Evolutionary conservation across 169 alveolate genomes (phyloP), one percentile per base, ranked within the genome.

Genomic region (Cytauxzoon felis): DNA sequence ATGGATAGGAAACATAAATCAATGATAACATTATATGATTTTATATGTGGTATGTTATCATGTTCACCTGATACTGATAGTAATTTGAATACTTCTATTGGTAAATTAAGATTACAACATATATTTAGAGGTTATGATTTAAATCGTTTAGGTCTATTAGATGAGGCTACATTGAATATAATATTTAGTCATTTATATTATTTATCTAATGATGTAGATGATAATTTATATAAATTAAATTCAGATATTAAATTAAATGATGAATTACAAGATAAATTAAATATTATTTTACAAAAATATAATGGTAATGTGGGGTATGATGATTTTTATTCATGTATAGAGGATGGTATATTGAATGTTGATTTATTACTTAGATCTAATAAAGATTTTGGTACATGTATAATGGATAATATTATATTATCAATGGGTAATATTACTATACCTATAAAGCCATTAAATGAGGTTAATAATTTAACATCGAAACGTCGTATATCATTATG

Each of bases 81-180:
- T 38, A 69, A 73, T 45, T 68, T 68, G 21, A 36, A 18, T 24
- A 52, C 72, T 30, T 65, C 80, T 52, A 6, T 80, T 5, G 91
- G 91, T 1, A 78, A 68, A 36, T 54, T 85, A 57, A 69, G 91
- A 3, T 68, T 80, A 40, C 91, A 85, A 47, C 86, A 80, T 62
- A 73, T 85, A 9, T 85, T 85, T 53, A 56, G 91, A 16, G 89
- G 89, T 8, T 85, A 85, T 30, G 91, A 85, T 41, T 13, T 80
- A 13, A 78, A 80, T 34, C 54, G 89, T 41, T 78, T 66, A 45
- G 91, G 91, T 3, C 64, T 64, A 24, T 69, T 75, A 21, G 71
- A 45, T 33, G 36, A 40, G 9, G 68, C 54, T 0, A 78, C 73
- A 5, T 49, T 80, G 33, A 52, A 80, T 32, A 52, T 75, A 6